Conservation (phyloP, 2,329 filamentous ascomycete species). For the Colletotrichum somersetense region DNA sequence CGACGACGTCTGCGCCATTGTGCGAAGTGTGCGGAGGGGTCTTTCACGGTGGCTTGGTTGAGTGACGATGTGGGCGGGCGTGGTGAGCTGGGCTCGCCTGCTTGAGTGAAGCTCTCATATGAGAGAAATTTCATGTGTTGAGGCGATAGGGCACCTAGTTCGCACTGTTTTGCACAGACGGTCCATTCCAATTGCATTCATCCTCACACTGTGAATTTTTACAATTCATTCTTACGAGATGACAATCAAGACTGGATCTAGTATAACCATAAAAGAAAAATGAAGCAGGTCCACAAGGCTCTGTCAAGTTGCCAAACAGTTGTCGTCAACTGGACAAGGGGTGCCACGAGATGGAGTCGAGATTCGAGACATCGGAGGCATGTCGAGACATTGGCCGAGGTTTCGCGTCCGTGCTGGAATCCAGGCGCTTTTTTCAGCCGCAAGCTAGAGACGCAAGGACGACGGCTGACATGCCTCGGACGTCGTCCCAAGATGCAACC, state of each 20-base stretch:
- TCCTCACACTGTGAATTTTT: background rate
- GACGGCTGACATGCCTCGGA: constrained; percentile 26
- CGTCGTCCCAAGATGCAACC: constrained; percentile 16
- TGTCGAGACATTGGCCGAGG: constrained; percentile 13
- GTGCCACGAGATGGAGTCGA: background rate
- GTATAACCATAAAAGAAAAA: too few species aligned
- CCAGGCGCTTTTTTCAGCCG: constrained; percentile 31
- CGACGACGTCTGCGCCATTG: constrained; percentile 24
- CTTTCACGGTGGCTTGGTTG: background rate
- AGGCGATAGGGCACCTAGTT: background rate
- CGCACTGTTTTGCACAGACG: background rate
- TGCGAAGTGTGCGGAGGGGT: background rate
- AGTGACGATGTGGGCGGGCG: background rate
- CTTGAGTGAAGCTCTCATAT: constrained; percentile 3
- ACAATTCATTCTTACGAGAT: too few species aligned
- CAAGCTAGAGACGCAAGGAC: constrained; percentile 25
- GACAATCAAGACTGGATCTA: background rate
- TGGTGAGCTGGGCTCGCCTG: constrained; percentile 6
- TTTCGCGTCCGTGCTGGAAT: constrained; percentile 23
- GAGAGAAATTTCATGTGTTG: constrained; percentile 16
- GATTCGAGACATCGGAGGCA: constrained; percentile 5
- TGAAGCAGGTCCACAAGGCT: background rate
- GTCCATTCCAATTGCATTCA: background rate
- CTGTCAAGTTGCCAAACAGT: background rate
- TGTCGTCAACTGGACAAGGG: background rate